phyloP scores from a whole-genome alignment of 176 grass and related monocot genomes.

The Phyllostachys edulis region DNA sequence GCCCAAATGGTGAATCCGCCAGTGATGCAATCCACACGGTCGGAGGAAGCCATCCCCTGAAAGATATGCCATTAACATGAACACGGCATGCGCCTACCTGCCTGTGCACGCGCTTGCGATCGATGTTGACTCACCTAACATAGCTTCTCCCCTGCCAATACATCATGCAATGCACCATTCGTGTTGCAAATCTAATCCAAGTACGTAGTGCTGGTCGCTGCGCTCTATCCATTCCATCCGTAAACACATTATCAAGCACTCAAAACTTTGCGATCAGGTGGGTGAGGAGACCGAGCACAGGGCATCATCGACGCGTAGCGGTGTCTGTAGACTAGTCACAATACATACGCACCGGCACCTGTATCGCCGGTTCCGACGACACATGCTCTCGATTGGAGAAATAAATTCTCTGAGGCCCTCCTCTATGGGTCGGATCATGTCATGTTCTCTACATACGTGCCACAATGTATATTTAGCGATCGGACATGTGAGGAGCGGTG shows the following conservation, averaged over 20 bases:
- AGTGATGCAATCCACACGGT: slow-evolving; percentile 22
- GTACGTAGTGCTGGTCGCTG: neutral
- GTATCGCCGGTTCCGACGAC: neutral
- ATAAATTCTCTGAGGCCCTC: too few species aligned
- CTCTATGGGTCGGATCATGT: too few species aligned
- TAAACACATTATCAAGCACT: neutral
- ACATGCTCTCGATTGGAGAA: neutral
- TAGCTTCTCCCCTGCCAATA: neutral
- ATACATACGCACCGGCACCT: neutral
- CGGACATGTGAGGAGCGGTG: too few species aligned
- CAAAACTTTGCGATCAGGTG: neutral
- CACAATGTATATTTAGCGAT: too few species aligned
- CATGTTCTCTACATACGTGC: too few species aligned
- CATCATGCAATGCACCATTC: neutral
- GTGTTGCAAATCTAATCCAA: slow-evolving; percentile 22
- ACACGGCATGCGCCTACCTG: slow-evolving; percentile 3
- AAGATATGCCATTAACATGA: neutral
- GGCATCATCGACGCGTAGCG: neutral
- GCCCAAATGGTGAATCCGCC: too few species aligned
- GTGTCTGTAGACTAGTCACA: neutral
- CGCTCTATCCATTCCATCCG: slow-evolving; percentile 1
- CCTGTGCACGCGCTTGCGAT: neutral
- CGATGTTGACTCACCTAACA: slow-evolving; percentile 6
- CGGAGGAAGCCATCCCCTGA: neutral
- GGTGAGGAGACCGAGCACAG: slow-evolving; percentile 2